A percentile compares a stretch with the other conserved stretches of the same genome.
These are phyloP conservation scores for Leishmania mexicana DNA, from an alignment of 208 protist species.

Conservation along the genomic window DNA sequence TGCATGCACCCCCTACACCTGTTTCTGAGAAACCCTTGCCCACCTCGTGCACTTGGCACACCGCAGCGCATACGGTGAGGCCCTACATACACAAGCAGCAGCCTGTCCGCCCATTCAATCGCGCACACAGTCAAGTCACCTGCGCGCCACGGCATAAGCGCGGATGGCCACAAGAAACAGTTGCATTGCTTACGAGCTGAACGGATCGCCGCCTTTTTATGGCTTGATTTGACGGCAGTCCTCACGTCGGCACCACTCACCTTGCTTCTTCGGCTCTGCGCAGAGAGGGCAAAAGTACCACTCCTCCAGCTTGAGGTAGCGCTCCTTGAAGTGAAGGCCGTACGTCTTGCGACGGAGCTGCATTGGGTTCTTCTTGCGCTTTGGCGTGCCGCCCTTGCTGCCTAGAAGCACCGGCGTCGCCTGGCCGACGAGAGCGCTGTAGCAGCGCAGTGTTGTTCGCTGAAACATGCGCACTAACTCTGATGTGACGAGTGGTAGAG, in stretches of 20 bases:
- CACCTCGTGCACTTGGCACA: neutral
- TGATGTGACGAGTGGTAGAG: neutral
- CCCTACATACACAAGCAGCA: neutral
- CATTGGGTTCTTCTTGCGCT: conserved; percentile 91
- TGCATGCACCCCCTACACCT: neutral
- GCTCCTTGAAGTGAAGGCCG: conserved; percentile 92
- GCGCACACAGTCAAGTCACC: too few relatives aligned
- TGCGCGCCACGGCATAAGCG: neutral
- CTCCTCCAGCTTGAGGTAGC: conserved; percentile 84
- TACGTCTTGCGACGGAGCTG: conserved; percentile 85
- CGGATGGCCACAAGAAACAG: neutral
- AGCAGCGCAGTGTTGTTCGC: conserved; percentile 33
- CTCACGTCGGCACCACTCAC: conserved; percentile 90
- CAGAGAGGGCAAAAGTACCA: conserved; percentile 94
- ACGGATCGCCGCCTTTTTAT: conserved; percentile 22
- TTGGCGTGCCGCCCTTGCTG: conserved; percentile 91
- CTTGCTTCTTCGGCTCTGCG: conserved; percentile 90
- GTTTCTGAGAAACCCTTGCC: neutral
- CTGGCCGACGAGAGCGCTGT: conserved; percentile 42
- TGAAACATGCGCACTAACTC: conserved; percentile 29
- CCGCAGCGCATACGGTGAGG: neutral
- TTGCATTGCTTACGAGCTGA: neutral
- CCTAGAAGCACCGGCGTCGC: conserved; percentile 75
- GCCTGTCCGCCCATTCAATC: neutral
- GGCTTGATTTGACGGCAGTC: conserved; percentile 92